Evolutionary conservation across 345 rosid genomes (phyloP).

Genomic region (Rhodomyrtus tomentosa): DNA sequence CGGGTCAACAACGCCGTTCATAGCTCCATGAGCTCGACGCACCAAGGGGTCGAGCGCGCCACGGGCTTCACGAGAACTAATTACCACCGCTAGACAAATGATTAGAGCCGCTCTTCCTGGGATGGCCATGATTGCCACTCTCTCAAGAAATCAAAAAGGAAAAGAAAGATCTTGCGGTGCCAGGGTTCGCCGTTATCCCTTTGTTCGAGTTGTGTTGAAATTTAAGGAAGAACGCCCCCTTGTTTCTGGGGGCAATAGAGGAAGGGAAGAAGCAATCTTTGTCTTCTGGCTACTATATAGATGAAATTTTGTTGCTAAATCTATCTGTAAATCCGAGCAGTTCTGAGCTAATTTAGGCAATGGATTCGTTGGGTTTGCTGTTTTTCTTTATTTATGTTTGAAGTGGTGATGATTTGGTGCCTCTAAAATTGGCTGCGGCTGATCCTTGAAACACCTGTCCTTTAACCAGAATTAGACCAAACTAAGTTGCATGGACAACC

Average conservation of each 20-base stretch:
- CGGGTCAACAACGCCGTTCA: background rate
- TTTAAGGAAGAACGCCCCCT: background rate
- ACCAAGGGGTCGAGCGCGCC: background rate
- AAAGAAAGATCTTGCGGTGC: background rate
- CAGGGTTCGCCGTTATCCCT: background rate
- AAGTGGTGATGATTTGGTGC: background rate
- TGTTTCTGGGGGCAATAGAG: background rate
- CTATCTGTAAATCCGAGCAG: background rate
- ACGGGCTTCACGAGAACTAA: background rate
- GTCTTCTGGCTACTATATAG: background rate
- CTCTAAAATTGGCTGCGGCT: background rate
- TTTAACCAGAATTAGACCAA: background rate
- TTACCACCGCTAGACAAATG: background rate
- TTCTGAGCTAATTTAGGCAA: background rate
- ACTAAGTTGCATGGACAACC: background rate
- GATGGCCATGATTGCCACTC: background rate
- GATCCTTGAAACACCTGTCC: background rate
- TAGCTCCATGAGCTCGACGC: background rate
- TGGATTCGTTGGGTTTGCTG: background rate
- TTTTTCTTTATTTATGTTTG: background rate
- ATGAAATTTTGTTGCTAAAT: background rate
- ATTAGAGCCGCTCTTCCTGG: background rate
- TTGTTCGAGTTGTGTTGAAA: background rate
- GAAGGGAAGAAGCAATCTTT: background rate
- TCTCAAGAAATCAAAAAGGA: background rate